Conservation (phyloP, 805 yeast genomes). For the Metschnikowia chrysomelidarum region DNA sequence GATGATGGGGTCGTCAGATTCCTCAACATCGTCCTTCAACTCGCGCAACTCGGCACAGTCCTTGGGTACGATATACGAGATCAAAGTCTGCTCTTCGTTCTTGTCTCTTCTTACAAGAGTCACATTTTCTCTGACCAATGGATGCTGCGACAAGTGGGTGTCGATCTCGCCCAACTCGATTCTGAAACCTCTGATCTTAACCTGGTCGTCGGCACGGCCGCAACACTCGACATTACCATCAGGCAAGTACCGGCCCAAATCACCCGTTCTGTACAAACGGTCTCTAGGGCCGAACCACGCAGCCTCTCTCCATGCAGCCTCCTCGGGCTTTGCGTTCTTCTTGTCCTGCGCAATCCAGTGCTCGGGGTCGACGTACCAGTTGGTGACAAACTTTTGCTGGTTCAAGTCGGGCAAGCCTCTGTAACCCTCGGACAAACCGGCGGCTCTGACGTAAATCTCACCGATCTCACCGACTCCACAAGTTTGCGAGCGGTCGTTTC, state of each 20-base stretch:
- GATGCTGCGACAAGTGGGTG: slow-evolving; percentile 93
- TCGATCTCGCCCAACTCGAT: slow-evolving; percentile 98
- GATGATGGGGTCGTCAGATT: slow-evolving; percentile 62
- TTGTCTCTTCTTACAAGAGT: slow-evolving; percentile 90
- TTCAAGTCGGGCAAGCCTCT: slow-evolving; percentile 88
- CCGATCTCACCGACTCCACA: slow-evolving; percentile 99
- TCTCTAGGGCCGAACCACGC: slow-evolving; percentile 94
- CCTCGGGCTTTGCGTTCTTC: slow-evolving; percentile 34
- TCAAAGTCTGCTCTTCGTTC: slow-evolving; percentile 87
- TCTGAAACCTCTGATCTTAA: slow-evolving; percentile 96
- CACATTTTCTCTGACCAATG: slow-evolving; percentile 85
- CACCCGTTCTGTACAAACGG: slow-evolving; percentile 95
- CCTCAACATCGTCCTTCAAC: slow-evolving; percentile 49
- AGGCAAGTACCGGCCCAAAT: slow-evolving; percentile 92
- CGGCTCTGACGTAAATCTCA: slow-evolving; percentile 97
- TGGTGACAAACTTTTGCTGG: slow-evolving; percentile 79
- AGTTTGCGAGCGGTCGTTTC: slow-evolving; percentile 81
- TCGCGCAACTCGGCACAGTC: slow-evolving; percentile 43
- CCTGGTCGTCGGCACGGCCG: slow-evolving; percentile 99
- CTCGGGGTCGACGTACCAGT: slow-evolving; percentile 79
- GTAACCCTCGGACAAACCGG: slow-evolving; percentile 96
- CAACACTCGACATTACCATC: slow-evolving; percentile 98
- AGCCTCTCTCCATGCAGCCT: slow-evolving; percentile 65
- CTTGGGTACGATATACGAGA: slow-evolving; percentile 87
- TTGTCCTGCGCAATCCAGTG: slow-evolving; percentile 62